A percentile compares a stretch with the other conserved stretches of the same genome.
Evolutionary conservation across 441 rosid genomes (phyloP).

Genomic region (Eruca vesicaria): DNA sequence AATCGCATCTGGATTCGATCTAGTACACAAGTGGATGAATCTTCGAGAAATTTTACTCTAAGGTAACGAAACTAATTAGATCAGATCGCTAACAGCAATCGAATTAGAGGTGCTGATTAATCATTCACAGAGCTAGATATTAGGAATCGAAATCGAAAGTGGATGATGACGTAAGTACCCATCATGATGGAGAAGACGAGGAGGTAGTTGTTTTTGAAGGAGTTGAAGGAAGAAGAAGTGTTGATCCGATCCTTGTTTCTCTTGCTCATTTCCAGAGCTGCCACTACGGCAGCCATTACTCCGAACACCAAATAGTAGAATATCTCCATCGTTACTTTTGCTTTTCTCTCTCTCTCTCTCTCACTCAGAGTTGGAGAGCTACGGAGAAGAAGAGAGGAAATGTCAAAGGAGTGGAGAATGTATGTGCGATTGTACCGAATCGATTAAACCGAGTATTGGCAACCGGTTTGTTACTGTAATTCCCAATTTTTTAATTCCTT

Average conservation of each 20-base stretch:
- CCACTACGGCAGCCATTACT: constrained; percentile 53
- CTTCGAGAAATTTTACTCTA: neutral
- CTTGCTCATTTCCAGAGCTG: constrained; percentile 65
- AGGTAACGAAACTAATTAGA: neutral
- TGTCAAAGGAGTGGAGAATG: no score
- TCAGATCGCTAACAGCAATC: constrained; percentile 11
- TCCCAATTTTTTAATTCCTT: no score
- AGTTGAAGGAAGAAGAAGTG: constrained; percentile 62
- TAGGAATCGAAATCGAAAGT: neutral
- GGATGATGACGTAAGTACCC: constrained; percentile 41
- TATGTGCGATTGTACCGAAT: no score
- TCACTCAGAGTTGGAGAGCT: neutral
- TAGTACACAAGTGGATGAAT: neutral
- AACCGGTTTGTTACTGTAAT: no score
- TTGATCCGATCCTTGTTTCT: constrained; percentile 58
- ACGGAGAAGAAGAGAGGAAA: neutral
- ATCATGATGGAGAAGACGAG: constrained; percentile 84
- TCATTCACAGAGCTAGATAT: no score
- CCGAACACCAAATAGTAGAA: constrained; percentile 70
- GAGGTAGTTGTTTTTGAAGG: constrained; percentile 76
- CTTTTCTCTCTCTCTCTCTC: constrained; percentile 6
- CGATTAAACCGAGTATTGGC: no score
- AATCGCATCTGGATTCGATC: neutral
- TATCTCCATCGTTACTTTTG: constrained; percentile 45
- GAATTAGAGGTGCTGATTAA: neutral